Evolutionary conservation across 1,139 yeast genomes (phyloP), one percentile per base, ranked within the genome.

Genomic region (Taphrina deformans): DNA sequence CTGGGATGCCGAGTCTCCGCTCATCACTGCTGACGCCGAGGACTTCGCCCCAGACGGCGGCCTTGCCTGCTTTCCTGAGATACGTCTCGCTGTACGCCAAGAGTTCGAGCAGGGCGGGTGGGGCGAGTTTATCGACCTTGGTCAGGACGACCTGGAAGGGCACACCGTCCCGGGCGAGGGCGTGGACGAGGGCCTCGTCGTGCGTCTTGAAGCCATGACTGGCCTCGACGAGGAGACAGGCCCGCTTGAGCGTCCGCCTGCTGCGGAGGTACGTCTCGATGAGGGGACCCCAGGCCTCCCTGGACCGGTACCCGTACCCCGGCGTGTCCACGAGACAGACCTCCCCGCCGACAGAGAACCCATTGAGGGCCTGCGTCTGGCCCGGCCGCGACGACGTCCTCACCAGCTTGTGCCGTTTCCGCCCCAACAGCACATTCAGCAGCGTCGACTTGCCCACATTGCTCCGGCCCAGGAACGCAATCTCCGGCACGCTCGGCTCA

Each of bases 371-470:
- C 35, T 52, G 41, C n/a, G 65, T 61, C 12, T 45, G 59, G 18
- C 65, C 65, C 24, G 65, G 58, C 41, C 33, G n/a, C 26, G 52
- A 31, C 45, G 65, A 61, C 21, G 65, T 61, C 38, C 56, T 27
- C 24, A 53, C 59, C 41, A 61, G 12, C 23, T 41, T 44, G 21
- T 41, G 38, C 31, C 52, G 38, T 27, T 29, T 40, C 12, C 58
- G 38, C 3, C 53, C 53, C 55, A 61, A 23, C 45, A 61, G 26
- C 7, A 24, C 50, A 27, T 61, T 61, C 18, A 61, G 26, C 27
- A 61, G 46, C n/a, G 59, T 40, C 45, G 58, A 38, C 26, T 61
- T 61, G 14, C 63, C 63, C 16, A 59, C 63, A 38, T 59, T 59
- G 29, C 63, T 59, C 33, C 63, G 29, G 16, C 63, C 63, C 24